Base-by-base conservation (phyloP, 2,329 filamentous ascomycete species). In the Cladophialophora exuberans region DNA sequence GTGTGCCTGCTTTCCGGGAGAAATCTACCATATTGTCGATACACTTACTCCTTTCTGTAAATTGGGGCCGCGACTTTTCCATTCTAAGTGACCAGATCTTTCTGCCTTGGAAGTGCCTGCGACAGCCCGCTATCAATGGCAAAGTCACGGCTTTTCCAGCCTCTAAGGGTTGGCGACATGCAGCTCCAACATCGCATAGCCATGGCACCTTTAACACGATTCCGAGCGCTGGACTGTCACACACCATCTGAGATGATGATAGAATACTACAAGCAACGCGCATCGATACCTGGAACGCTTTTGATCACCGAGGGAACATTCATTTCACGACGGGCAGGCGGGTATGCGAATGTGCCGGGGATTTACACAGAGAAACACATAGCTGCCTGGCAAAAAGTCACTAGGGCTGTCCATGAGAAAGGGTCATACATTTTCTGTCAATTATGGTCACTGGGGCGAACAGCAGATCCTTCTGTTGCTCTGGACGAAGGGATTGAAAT, bases 381-480 rank as follows among this genome's bases (percentile, higher is more conserved):
- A 46, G 68, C 69, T 3, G 77, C 73, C 11, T 81, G 79, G 79
- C 79, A 77, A 57, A 72, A 72, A 52, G 74, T 80, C 28, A 77
- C 77, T 1, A 72, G 79, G 33, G 74, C 73, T 6, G 77, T 82
- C 1, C 79, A 82, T 57, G 70, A 71, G 13, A 76, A 78, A 54
- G 79, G 78, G 6, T 76, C 76, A 6, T 73, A 70, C 59, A 80
- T 82, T 50, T 70, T 68, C 60, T 23, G 42, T 52, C 69, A 73
- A 47, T 73, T 89, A 0, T 87, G 83, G 76, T 79, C 78, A 0
- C 72, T 83, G 5, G 85, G 86, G 3, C 79, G 86, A 3, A 76
- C 78, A 2, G 80, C 80, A n/a, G n/a, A n/a, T n/a, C n/a, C n/a
- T n/a, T n/a, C n/a, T n/a, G n/a, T n/a, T n/a, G n/a, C n/a, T n/a